These are phyloP conservation scores for Colletotrichum phormii DNA, from an alignment of 2,329 filamentous ascomycete genomes.

Conservation along the genomic window DNA sequence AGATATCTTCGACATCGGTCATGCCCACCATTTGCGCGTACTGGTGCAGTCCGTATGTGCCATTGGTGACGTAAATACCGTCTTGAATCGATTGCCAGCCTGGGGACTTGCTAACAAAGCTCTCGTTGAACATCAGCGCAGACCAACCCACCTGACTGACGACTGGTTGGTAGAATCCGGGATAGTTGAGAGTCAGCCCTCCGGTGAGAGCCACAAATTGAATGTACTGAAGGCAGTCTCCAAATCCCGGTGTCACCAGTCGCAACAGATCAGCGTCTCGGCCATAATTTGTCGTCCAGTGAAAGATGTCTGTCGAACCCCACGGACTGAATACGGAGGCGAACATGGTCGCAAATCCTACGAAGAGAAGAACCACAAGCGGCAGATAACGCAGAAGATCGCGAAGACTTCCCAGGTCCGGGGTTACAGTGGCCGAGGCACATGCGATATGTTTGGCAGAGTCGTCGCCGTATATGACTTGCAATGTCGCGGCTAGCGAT, in stretches of 20 bases:
- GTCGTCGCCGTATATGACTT: constrained; percentile 79
- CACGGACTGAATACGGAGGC: constrained; percentile 93
- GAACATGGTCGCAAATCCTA: constrained; percentile 84
- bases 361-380: constrained; percentile 80
- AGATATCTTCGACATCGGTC: constrained; percentile 80
- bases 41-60: constrained; percentile 81
- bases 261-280: constrained; percentile 91
- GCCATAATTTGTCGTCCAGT: constrained; percentile 98
- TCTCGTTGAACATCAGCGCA: constrained; percentile 90
- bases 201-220: constrained; percentile 92
- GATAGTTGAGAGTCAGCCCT: constrained; percentile 87
- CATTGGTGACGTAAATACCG: constrained; percentile 86
- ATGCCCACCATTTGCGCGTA: constrained; percentile 88
- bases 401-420: constrained; percentile 79
- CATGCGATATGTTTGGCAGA: constrained; percentile 77
- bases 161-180: constrained; percentile 93
- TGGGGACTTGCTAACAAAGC: constrained; percentile 77
- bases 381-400: constrained; percentile 81
- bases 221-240: constrained; percentile 96
- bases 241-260: constrained; percentile 94
- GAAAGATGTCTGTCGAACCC: constrained; percentile 90
- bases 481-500: constrained; percentile 79
- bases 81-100: constrained; percentile 78
- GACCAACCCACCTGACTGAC: constrained; percentile 92
- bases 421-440: constrained; percentile 84